These are phyloP conservation scores for Candida gorgasii DNA, from an alignment of 805 yeast genomes.

Conservation along the genomic window DNA sequence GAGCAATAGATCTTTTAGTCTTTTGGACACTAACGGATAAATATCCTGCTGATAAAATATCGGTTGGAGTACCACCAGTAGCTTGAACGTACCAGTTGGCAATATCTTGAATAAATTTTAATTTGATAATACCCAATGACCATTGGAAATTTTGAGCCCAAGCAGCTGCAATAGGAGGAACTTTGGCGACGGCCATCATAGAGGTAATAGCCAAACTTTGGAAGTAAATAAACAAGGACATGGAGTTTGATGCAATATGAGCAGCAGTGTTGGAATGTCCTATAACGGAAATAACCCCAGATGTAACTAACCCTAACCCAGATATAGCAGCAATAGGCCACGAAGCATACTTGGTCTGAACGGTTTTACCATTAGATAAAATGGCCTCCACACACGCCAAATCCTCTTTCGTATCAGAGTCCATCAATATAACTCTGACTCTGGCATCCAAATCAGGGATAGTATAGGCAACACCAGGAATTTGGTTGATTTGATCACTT, in stretches of 20 bases:
- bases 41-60: constrained; percentile 62
- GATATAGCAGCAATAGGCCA: constrained; percentile 97
- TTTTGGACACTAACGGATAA: constrained; percentile 87
- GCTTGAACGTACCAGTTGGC: constrained; percentile 94
- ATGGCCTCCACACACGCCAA: constrained; percentile 93
- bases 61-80: constrained; percentile 88
- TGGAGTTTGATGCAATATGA: constrained; percentile 94
- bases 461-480: constrained; percentile 85
- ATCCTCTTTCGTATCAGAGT: constrained; percentile 43
- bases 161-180: constrained; percentile 96
- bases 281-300: constrained; percentile 81
- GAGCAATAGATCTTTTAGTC: constrained; percentile 28
- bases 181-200: constrained; percentile 90
- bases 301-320: constrained; percentile 81
- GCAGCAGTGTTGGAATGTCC: constrained; percentile 94
- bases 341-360: constrained; percentile 85
- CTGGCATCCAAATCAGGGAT: constrained; percentile 94
- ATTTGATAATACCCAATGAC: constrained; percentile 89
- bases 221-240: constrained; percentile 89
- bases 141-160: constrained; percentile 97
- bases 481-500: constrained; percentile 41
- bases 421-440: constrained; percentile 70
- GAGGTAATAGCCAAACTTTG: constrained; percentile 89
- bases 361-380: constrained; percentile 87
- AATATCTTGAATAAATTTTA: constrained; percentile 74